Evolutionary conservation across 495 filamentous ascomycete genomes (phyloP).

Genomic region (Neurospora sp.): DNA sequence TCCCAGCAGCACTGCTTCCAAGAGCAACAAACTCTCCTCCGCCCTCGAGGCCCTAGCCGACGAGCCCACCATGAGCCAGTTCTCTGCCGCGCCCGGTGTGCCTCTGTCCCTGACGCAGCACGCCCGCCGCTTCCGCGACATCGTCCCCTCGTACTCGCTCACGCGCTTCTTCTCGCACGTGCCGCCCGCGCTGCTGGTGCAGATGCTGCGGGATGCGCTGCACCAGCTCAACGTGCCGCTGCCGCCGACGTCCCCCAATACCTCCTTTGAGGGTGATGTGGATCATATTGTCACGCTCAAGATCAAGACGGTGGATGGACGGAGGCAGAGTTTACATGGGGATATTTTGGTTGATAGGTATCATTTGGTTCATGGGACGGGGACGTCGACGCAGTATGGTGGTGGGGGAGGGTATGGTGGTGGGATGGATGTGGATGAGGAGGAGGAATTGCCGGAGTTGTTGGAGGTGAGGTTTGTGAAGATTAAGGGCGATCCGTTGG

Average conservation of each 20-base stretch:
- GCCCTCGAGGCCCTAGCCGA: conserved; percentile 61
- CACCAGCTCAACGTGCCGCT: conserved; percentile 74
- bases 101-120: conserved; percentile 75
- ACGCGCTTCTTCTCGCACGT: conserved; percentile 87
- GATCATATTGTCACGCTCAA: conserved; percentile 53
- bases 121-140: conserved; percentile 79
- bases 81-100: conserved; percentile 70
- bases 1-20: conserved; percentile 6
- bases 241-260: conserved; percentile 30
- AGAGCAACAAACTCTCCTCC: conserved; percentile 1
- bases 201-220: conserved; percentile 68
- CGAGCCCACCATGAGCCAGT: conserved; percentile 88
- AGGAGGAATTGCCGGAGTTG: conserved; percentile 59
- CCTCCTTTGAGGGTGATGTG: conserved; percentile 5
- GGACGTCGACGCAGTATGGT: background rate
- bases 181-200: conserved; percentile 65
- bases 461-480: conserved; percentile 90
- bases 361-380: conserved; percentile 15
- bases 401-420: background rate
- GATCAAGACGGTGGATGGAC: conserved; percentile 65
- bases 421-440: conserved; percentile 18
- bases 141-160: conserved; percentile 66
- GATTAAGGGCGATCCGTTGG: conserved; percentile 87
- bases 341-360: conserved; percentile 73
- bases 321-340: conserved; percentile 72